Evolutionary conservation across 106 monocot species (phyloP).

Genomic region (Iris macrosiphon): DNA sequence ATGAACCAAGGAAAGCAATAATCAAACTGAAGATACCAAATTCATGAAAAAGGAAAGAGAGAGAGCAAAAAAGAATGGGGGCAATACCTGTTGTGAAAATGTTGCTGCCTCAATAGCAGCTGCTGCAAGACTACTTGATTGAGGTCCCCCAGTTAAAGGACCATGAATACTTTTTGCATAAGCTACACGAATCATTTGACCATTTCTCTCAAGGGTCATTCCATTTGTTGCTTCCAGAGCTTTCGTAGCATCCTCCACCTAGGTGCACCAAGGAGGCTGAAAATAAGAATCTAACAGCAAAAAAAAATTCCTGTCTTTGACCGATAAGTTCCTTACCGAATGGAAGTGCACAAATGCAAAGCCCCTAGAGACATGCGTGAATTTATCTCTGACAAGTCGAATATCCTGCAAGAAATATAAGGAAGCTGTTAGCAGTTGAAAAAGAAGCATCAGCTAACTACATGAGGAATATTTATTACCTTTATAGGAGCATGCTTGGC

Average conservation of each 20-base stretch:
- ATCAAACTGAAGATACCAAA: too few relatives aligned
- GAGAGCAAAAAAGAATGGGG: too few relatives aligned
- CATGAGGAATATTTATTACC: conserved; percentile 23
- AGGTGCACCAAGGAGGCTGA: neutral
- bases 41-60: too few relatives aligned
- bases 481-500: conserved; percentile 96
- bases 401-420: conserved; percentile 54
- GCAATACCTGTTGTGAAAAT: conserved; percentile 87
- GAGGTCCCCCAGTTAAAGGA: conserved; percentile 46
- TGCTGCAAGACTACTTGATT: conserved; percentile 90
- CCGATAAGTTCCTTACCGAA: conserved; percentile 38
- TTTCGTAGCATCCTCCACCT: conserved; percentile 98
- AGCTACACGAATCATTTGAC: conserved; percentile 88
- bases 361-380: conserved; percentile 96
- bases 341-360: conserved; percentile 97
- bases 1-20: too few relatives aligned
- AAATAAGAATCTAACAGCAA: conserved; percentile 4
- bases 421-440: neutral
- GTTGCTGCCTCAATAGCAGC: conserved; percentile 99
- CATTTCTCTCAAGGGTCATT: conserved; percentile 77
- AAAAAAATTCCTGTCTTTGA: neutral
- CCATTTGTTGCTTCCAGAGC: conserved; percentile 97
- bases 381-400: conserved; percentile 93
- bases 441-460: neutral
- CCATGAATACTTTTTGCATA: conserved; percentile 97